Percentiles rank a stretch among this genome's conserved stretches.
These are phyloP conservation scores for Ophiosphaerella narmari DNA, from an alignment of 2,329 filamentous ascomycete species.

Conservation along the genomic window DNA sequence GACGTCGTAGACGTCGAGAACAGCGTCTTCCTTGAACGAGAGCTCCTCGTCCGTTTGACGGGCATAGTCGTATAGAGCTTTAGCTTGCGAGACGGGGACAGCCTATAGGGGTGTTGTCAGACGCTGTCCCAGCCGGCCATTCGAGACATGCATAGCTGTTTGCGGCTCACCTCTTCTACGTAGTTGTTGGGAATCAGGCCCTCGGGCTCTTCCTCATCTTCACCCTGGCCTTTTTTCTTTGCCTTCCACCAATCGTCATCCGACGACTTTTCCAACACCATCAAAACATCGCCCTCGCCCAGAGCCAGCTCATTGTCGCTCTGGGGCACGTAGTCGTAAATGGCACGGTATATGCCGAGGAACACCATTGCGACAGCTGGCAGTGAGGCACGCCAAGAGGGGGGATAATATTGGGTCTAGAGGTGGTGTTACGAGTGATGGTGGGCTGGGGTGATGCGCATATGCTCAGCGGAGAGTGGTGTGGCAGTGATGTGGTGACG, in stretches of 20 bases:
- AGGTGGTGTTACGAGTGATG: slow-evolving; percentile 20
- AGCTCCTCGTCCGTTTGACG: slow-evolving; percentile 97
- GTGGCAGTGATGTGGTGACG: slow-evolving; percentile 6
- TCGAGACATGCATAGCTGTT: not conserved
- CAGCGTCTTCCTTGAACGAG: slow-evolving; percentile 87
- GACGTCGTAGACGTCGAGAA: slow-evolving; percentile 82
- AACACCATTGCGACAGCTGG: slow-evolving; percentile 72
- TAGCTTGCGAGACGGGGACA: slow-evolving; percentile 70
- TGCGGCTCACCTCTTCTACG: slow-evolving; percentile 78
- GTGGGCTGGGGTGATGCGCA: slow-evolving; percentile 27
- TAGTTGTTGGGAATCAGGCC: slow-evolving; percentile 95
- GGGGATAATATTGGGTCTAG: slow-evolving; percentile 3
- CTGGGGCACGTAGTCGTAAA: slow-evolving; percentile 92
- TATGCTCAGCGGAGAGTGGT: slow-evolving; percentile 32
- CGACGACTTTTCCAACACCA: slow-evolving; percentile 78
- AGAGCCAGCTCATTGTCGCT: slow-evolving; percentile 84
- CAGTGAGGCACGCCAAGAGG: slow-evolving; percentile 19
- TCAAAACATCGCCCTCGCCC: slow-evolving; percentile 84
- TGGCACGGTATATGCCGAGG: slow-evolving; percentile 83
- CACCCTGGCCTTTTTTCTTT: slow-evolving; percentile 78
- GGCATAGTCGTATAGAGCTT: slow-evolving; percentile 97
- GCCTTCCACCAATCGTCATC: slow-evolving; percentile 91
- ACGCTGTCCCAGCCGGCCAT: not conserved
- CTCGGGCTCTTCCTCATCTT: slow-evolving; percentile 89
- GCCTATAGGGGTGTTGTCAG: slow-evolving; percentile 55